Percentiles rank a stretch among this genome's conserved stretches.
phyloP scores from a whole-genome alignment of 306 rosid species.

The Albizia julibrissin region DNA sequence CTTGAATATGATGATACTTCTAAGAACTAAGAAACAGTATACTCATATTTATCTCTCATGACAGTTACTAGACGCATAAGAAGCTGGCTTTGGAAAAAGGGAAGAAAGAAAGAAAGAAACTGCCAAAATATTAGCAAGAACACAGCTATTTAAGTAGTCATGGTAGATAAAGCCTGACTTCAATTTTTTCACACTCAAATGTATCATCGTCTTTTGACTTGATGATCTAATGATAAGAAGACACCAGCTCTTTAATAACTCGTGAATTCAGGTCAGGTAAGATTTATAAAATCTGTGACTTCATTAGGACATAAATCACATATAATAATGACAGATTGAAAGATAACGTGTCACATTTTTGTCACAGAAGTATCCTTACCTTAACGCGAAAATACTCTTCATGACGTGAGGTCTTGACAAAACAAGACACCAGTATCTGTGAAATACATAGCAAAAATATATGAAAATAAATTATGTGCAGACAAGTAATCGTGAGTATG shows the following conservation, averaged over 20 bases:
- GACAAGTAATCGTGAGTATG: neutral
- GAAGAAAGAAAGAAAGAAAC: neutral
- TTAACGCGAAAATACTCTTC: slow-evolving; percentile 92
- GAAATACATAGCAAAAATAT: slow-evolving; percentile 19
- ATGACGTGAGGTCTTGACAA: slow-evolving; percentile 88
- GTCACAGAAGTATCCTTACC: slow-evolving; percentile 36
- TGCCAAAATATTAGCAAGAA: neutral
- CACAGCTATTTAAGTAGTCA: neutral
- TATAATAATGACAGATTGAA: neutral
- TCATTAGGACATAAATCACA: neutral
- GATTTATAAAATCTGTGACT: neutral
- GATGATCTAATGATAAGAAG: neutral
- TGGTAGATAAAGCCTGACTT: neutral
- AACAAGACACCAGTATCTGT: slow-evolving; percentile 84
- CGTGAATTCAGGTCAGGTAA: neutral
- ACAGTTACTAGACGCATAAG: neutral
- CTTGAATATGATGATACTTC: neutral
- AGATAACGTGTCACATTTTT: neutral
- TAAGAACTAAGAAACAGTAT: neutral
- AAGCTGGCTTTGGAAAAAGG: neutral
- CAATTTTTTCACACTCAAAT: neutral
- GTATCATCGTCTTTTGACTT: neutral
- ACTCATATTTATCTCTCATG: neutral
- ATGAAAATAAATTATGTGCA: neutral
- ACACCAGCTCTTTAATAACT: neutral